Evolutionary conservation across 2,329 filamentous ascomycete species (phyloP).

Genomic region (Trichoderma sp.): DNA sequence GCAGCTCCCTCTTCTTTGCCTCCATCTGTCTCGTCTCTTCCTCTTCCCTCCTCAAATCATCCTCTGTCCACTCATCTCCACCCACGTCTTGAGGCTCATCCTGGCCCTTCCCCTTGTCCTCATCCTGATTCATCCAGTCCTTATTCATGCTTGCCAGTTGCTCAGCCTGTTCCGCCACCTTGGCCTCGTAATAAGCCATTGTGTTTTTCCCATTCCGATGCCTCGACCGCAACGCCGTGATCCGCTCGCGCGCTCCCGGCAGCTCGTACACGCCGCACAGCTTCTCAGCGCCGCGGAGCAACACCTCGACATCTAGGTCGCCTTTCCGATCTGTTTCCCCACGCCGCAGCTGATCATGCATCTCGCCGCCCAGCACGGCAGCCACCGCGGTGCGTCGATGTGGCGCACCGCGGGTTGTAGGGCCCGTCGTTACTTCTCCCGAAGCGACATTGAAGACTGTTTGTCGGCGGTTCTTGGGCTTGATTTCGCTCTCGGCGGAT

Average conservation of each 20-base stretch:
- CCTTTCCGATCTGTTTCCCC: conserved; percentile 52
- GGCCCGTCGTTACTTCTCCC: conserved; percentile 59
- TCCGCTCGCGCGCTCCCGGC: conserved; percentile 73
- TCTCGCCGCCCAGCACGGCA: conserved; percentile 80
- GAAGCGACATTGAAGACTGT: conserved; percentile 65
- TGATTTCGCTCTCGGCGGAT: neutral
- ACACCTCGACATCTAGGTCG: conserved; percentile 80
- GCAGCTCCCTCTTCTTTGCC: conserved; percentile 54
- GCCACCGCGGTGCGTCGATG: conserved; percentile 80
- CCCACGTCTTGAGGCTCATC: conserved; percentile 48
- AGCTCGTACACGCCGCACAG: conserved; percentile 84
- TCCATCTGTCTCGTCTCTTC: conserved; percentile 60
- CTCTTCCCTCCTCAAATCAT: conserved; percentile 67
- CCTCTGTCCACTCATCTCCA: conserved; percentile 57
- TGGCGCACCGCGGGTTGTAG: conserved; percentile 46
- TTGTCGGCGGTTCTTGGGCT: conserved; percentile 46
- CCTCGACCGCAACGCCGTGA: conserved; percentile 67
- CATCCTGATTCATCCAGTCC: conserved; percentile 49
- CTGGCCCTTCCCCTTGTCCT: conserved; percentile 54
- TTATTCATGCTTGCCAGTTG: conserved; percentile 72
- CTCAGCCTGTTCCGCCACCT: conserved; percentile 72
- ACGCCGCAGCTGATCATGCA: conserved; percentile 74
- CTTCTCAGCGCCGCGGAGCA: conserved; percentile 85
- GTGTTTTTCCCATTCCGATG: conserved; percentile 71
- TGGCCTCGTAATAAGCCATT: conserved; percentile 74